Base-by-base conservation (phyloP, 345 rosid species). In the Leavenworthia alabamica region DNA sequence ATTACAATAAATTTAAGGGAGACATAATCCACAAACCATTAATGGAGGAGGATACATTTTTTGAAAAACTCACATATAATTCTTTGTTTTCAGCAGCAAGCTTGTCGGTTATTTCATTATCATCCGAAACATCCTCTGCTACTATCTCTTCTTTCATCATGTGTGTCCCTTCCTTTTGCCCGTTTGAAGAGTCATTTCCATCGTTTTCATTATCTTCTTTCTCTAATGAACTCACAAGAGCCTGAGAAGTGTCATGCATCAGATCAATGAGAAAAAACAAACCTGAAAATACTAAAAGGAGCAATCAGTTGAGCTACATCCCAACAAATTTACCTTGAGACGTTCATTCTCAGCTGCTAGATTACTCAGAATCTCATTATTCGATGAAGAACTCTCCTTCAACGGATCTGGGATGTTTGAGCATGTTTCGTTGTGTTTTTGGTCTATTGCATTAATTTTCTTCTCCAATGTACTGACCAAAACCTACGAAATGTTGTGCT, bases 341-440 rank as follows among this genome's bases (percentile, higher is more conserved):
- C 83, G 77, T 75, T 86, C 88, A 83, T 83, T 93, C 79, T 93
- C 99, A 41, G 79, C 73, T n/a, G 75, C 67, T 48, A 93, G 91
- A 65, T 81, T 83, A 59, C 86, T 73, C 75, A 77, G 60, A 62
- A 66, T 54, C 48, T 71, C 96, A 69, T 79, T 56, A 73, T 86
- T 85, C 62, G 75, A 57, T 55, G 70, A 48, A 41, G 23, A 46
- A 56, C 47, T 56, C 40, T 70, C 64, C 75, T 83, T 83, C 79
- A 82, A 68, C 59, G 85, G 76, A 69, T 86, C 84, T 68, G 82
- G 78, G 59, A 89, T 79, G 22, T 78, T 64, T 78, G 73, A 81
- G 75, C 72, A 83, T 23, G 84, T 79, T 76, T 83, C 91, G 53
- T 75, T 76, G 65, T 82, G 77, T 64, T 81, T 82, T 68, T 61